Evolutionary conservation across 257 asterid genomes (phyloP).

Genomic region (Fraxinus pennsylvanica): DNA sequence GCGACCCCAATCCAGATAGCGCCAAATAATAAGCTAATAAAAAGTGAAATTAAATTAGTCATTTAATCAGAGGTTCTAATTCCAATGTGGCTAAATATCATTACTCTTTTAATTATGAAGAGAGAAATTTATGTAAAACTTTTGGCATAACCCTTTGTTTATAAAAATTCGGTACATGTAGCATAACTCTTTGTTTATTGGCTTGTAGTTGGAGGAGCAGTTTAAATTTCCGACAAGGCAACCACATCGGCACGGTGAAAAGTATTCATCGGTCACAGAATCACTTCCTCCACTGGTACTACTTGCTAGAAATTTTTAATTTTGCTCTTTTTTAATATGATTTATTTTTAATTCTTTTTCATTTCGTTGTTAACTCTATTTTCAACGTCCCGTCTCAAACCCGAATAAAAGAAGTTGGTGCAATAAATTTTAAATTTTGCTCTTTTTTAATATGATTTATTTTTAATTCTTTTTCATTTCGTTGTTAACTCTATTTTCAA

Average conservation of each 20-base stretch:
- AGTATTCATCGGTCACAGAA: slow-evolving; percentile 21
- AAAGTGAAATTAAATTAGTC: no score
- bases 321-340: neutral
- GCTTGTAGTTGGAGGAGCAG: slow-evolving; percentile 29
- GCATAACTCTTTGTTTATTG: slow-evolving; percentile 1
- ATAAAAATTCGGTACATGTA: no score
- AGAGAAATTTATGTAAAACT: neutral
- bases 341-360: neutral
- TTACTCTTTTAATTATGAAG: no score
- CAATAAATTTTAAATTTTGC: no score
- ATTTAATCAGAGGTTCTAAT: no score
- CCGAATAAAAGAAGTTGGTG: no score
- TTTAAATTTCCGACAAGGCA: slow-evolving; percentile 22
- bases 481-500: neutral
- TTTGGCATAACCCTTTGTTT: neutral
- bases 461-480: neutral
- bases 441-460: neutral
- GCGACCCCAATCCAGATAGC: no score
- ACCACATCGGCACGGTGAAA: slow-evolving; percentile 26
- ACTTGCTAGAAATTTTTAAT: neutral
- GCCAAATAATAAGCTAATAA: no score
- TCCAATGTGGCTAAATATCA: no score
- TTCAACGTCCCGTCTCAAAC: neutral
- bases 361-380: neutral
- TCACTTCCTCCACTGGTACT: slow-evolving; percentile 24